Conservation (phyloP, 225 moss, liverwort and hornwort genomes). For the Pseudisothecium myosuroides region DNA sequence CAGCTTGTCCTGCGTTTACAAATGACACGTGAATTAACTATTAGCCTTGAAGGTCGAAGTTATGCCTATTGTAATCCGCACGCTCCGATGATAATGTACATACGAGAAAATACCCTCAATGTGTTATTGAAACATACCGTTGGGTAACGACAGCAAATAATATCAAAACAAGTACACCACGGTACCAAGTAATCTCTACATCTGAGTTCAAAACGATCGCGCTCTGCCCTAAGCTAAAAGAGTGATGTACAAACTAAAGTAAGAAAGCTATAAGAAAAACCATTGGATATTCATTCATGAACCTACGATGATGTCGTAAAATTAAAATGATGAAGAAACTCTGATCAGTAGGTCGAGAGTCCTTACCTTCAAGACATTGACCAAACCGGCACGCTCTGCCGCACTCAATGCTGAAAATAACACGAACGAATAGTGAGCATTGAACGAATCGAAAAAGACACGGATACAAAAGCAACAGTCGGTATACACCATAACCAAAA, state of each 20-base stretch:
- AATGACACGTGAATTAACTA: background rate
- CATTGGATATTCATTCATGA: background rate
- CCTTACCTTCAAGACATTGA: constrained; percentile 75
- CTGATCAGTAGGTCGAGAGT: background rate
- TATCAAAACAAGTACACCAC: background rate
- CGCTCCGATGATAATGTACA: background rate
- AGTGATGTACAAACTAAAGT: background rate
- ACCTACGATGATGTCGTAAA: background rate
- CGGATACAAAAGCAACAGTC: background rate
- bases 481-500: background rate
- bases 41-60: background rate
- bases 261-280: background rate
- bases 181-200: background rate
- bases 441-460: background rate
- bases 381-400: constrained; percentile 66
- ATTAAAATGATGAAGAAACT: background rate
- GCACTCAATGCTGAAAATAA: constrained; percentile 57
- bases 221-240: background rate
- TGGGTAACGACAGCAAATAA: background rate
- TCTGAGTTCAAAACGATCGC: background rate
- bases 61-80: background rate
- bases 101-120: background rate
- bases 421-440: background rate
- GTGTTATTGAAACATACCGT: background rate
- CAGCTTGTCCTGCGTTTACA: constrained; percentile 59